Evolutionary conservation across 257 asterid species (phyloP), one percentile per base, ranked within the genome.

Genomic region (Vinca minor): DNA sequence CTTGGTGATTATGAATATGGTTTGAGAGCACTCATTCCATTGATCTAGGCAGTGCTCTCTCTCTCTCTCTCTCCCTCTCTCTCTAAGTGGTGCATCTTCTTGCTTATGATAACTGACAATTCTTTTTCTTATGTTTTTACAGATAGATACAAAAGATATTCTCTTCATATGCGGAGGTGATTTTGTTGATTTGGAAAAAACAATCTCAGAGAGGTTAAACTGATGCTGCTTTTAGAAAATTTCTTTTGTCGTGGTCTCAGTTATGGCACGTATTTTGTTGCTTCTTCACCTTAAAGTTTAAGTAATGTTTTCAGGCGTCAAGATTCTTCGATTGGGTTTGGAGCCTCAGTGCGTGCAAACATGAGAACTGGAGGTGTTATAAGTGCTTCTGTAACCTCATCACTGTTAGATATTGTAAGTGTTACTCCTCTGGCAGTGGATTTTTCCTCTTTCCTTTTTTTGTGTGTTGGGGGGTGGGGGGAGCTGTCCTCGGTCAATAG

Each of bases 141-240:
- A 93, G 99, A 87, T 93, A 63, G 99, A 93, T 78, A 93, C 99
- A 15, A 93, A 89, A 80, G 98, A 93, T 67, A 93, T 92, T 70
- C 98, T 92, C 76, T 92, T 92, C 70, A 87, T 92, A 75, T 92
- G 98, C 6, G 97, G 98, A 34, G 99, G 99, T 67, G 99, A 97
- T 62, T 93, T 93, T 77, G 82, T 87, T 34, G 99, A 93, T 89
- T 77, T 93, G 85, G 99, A 93, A 75, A 93, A 89, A 70, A 93
- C 99, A 17, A 85, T 93, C 79, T 93, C 99, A 36, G 99, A 93
- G 64, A 93, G 99, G 99, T 91, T 59, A 57, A 65, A 65, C 44
- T 47, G 64, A n/a, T 64, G 4, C 12, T 63, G 29, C 15, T 42
- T 34, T 46, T 36, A 49, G 39, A 48, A 36, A 54, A 45, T 53